Conservation (phyloP, 257 asterid genomes). For the Nicotiana obtusifolia region DNA sequence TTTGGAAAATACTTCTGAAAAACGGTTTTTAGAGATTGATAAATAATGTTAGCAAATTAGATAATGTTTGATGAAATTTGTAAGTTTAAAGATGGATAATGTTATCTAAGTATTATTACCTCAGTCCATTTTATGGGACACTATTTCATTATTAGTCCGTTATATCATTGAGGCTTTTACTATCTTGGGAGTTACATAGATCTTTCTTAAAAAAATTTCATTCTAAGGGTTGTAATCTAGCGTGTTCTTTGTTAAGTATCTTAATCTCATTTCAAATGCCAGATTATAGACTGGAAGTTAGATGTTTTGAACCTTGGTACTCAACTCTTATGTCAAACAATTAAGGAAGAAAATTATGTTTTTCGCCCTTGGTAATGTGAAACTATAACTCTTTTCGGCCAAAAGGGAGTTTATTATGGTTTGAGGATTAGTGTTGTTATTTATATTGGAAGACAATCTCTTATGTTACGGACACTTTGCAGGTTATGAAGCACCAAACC, state of each 20-base stretch:
- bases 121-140: too few species aligned
- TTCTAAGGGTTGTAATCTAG: not conserved
- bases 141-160: too few species aligned
- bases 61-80: not conserved
- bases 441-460: not conserved
- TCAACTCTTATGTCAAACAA: not conserved
- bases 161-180: not conserved
- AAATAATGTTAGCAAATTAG: not conserved
- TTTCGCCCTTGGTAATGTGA: not conserved
- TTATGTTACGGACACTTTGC: not conserved
- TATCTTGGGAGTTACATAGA: not conserved
- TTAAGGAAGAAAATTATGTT: not conserved
- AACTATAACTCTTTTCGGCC: not conserved
- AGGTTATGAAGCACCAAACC: slow-evolving; percentile 17
- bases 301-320: not conserved
- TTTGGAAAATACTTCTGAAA: not conserved
- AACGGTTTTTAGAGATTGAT: not conserved
- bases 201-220: not conserved
- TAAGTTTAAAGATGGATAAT: not conserved
- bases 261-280: not conserved
- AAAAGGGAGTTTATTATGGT: not conserved
- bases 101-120: not conserved
- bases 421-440: not conserved
- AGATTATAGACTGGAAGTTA: not conserved
- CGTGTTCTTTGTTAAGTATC: not conserved